Evolutionary conservation across 805 yeast species (phyloP).

Genomic region (Metschnikowia drakensbergensis): DNA sequence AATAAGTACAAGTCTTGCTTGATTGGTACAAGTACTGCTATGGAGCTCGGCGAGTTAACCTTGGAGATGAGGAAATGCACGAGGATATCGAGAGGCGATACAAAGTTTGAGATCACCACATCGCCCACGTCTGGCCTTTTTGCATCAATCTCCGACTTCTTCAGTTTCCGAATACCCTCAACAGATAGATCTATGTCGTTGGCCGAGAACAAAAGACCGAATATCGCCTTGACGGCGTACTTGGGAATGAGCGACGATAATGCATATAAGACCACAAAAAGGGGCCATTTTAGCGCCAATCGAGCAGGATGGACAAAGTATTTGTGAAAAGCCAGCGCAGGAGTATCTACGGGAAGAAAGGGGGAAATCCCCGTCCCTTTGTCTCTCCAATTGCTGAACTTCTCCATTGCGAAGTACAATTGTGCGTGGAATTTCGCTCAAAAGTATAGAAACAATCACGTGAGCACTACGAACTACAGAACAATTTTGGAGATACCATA

Average conservation of each 20-base stretch:
- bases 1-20: conserved; percentile 28
- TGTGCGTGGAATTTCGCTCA: background rate
- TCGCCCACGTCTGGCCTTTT: conserved; percentile 44
- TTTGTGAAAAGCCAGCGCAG: conserved; percentile 15
- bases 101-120: conserved; percentile 52
- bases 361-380: conserved; percentile 94
- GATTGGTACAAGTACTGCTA: conserved; percentile 40
- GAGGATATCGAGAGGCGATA: conserved; percentile 56
- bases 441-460: background rate
- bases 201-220: conserved; percentile 32
- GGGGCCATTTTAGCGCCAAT: conserved; percentile 29
- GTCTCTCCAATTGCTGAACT: conserved; percentile 77
- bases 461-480: background rate
- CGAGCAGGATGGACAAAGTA: conserved; percentile 12
- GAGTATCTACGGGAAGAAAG: conserved; percentile 55
- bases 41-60: conserved; percentile 18
- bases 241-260: conserved; percentile 20
- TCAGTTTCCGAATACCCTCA: conserved; percentile 50
- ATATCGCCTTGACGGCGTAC: conserved; percentile 16
- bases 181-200: conserved; percentile 35
- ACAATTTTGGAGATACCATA: background rate
- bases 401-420: conserved; percentile 15
- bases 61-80: conserved; percentile 30
- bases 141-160: conserved; percentile 26
- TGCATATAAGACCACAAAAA: conserved; percentile 17